Evolutionary conservation across 2,329 filamentous ascomycete genomes (phyloP), one percentile per base, ranked within the genome.

Genomic region (Ilyonectria robusta): DNA sequence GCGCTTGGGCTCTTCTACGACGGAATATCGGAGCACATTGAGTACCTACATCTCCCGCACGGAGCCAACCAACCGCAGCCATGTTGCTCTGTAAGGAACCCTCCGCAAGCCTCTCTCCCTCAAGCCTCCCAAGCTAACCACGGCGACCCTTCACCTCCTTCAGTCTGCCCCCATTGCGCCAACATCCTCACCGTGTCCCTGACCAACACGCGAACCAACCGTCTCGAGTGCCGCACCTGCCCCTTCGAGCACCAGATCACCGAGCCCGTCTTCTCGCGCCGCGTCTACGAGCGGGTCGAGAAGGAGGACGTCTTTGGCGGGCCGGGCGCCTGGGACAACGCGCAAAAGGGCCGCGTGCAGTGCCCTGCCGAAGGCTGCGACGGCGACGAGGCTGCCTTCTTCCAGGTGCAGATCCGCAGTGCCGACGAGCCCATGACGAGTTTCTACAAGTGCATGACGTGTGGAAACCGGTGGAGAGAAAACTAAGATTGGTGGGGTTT

Each of bases 361-460:
- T 99, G 96, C 81, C 90, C 93, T 29, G 91, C 91, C 69, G 91
- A 94, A 46, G 87, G 87, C 63, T 99, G 96, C 85, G 87, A 93
- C 77, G 94, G 94, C 70, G 87, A 90, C 67, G 90, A 94, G 84
- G 96, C 96, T 4, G 97, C 95, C 70, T 98, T 95, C 85, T 97
- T 95, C 85, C 94, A 97, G 86, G 91, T 98, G 75, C 96, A 99
- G 87, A 98, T 98, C 83, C 91, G 96, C 75, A 97, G 94, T 85
- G 96, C 96, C 59, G 96, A 99, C 83, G 96, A 99, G 86, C 96
- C 96, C 67, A 98, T 97, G 93, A 99, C 96, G 72, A 95, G 91
- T 67, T 98, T 98, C 82, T 97, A 92, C 83, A 96, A 94, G 89
- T 93, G 91, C 77, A 92, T 92, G 88, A 85, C 85, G 13, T 93